Conservation (phyloP, 2,329 filamentous ascomycete genomes). For the Pseudodiploospora longispora region DNA sequence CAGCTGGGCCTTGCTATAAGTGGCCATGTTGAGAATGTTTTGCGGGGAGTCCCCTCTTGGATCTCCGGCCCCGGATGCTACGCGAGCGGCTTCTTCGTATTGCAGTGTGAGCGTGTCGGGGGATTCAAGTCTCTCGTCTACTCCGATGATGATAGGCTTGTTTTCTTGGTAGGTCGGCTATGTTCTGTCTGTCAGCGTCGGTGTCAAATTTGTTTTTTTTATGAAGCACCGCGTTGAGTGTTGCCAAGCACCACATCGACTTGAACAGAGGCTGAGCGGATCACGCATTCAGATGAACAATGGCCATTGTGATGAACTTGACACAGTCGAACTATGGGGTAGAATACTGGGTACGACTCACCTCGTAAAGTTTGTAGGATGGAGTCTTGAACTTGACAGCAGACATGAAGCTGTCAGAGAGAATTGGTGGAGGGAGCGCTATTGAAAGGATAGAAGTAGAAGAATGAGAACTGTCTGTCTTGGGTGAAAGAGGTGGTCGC, state of each 20-base stretch:
- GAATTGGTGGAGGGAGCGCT: conserved; percentile 16
- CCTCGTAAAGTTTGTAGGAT: conserved; percentile 52
- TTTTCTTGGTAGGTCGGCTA: conserved; percentile 47
- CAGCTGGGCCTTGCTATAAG: conserved; percentile 69
- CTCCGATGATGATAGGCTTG: conserved; percentile 46
- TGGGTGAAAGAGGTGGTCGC: conserved; percentile 24
- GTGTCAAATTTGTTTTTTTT: conserved; percentile 4
- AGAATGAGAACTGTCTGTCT: conserved; percentile 31
- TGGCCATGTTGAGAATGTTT: conserved; percentile 29
- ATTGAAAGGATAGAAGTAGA: conserved; percentile 18
- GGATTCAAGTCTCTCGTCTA: conserved; percentile 49
- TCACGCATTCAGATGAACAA: conserved; percentile 3
- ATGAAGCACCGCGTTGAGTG: conserved; percentile 9
- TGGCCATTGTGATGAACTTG: conserved; percentile 9
- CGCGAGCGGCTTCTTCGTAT: conserved; percentile 48
- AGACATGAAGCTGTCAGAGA: conserved; percentile 48
- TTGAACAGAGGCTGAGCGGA: conserved; percentile 5
- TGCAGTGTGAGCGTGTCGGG: conserved; percentile 48
- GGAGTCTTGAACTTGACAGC: conserved; percentile 46
- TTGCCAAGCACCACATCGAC: no score
- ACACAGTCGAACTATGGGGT: conserved; percentile 13
- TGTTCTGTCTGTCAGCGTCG: conserved; percentile 15
- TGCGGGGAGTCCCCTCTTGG: conserved; percentile 49
- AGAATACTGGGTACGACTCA: conserved; percentile 36
- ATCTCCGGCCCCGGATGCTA: conserved; percentile 41